Evolutionary conservation across 176 grass and related monocot genomes (phyloP).

Genomic region (Panicum miliaceum): DNA sequence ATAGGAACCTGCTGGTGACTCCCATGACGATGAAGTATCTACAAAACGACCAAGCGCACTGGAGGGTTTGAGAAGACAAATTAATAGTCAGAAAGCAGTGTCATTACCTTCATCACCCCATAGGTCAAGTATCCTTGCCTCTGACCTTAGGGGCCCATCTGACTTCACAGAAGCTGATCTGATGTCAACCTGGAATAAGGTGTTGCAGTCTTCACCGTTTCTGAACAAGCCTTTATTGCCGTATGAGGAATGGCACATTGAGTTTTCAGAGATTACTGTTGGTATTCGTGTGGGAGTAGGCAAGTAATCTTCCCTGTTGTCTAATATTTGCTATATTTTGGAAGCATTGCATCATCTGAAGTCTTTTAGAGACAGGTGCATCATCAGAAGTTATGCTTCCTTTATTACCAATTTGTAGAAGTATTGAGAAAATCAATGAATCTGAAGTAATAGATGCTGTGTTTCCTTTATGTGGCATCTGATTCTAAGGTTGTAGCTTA

Average conservation of each 20-base stretch:
- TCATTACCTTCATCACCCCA: conserved; percentile 93
- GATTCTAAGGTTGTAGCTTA: conserved; percentile 21
- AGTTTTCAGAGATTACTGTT: conserved; percentile 93
- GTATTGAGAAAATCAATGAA: conserved; percentile 9
- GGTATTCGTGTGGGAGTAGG: conserved; percentile 97
- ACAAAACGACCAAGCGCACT: conserved; percentile 40
- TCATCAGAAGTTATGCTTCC: not conserved
- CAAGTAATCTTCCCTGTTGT: conserved; percentile 47
- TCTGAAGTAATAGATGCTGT: conserved; percentile 25
- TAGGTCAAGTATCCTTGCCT: conserved; percentile 61
- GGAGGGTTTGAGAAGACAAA: conserved; percentile 61
- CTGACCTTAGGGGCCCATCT: conserved; percentile 57
- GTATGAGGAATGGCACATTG: conserved; percentile 93
- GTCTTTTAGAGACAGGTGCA: not conserved
- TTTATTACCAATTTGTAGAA: not conserved
- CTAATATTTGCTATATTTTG: conserved; percentile 38
- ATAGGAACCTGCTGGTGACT: conserved; percentile 58
- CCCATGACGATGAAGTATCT: conserved; percentile 53
- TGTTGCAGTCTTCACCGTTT: conserved; percentile 80
- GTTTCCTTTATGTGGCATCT: not conserved
- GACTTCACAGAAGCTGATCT: conserved; percentile 73
- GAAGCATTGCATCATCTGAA: not conserved
- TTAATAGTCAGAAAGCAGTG: conserved; percentile 76
- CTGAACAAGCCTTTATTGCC: conserved; percentile 89
- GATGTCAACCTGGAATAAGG: conserved; percentile 83